These are phyloP conservation scores for Mucor circinelloides DNA, from an alignment of 371 early-diverging fungal species.

Conservation along the genomic window DNA sequence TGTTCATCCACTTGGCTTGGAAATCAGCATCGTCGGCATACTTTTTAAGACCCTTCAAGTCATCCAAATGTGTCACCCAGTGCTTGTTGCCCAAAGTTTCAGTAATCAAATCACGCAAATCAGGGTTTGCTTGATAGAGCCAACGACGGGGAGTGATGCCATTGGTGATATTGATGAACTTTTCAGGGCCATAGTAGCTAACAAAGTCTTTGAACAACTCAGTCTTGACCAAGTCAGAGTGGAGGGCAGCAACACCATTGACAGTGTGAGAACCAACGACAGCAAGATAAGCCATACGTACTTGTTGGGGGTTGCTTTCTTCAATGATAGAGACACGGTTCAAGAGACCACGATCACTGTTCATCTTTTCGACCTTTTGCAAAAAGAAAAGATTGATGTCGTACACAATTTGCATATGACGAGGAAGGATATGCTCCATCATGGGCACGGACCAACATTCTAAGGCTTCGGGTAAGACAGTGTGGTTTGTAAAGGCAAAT, in stretches of 20 bases:
- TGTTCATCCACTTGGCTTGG: conserved; percentile 81
- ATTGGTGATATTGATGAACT: conserved; percentile 93
- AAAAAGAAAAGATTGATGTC: conserved; percentile 95
- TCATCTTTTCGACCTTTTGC: conserved; percentile 82
- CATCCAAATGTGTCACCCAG: conserved; percentile 70
- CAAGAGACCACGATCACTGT: conserved; percentile 87
- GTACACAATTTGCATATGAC: conserved; percentile 94
- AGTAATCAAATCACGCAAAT: conserved; percentile 77
- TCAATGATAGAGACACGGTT: conserved; percentile 90
- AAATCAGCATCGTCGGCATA: conserved; percentile 68
- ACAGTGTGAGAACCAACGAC: conserved; percentile 85
- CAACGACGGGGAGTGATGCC: conserved; percentile 93
- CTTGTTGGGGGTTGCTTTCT: conserved; percentile 83
- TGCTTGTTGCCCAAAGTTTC: conserved; percentile 69
- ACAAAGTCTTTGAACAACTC: conserved; percentile 88
- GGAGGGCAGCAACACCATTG: conserved; percentile 93
- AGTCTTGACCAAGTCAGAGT: conserved; percentile 86
- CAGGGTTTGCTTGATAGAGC: conserved; percentile 93
- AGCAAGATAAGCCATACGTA: conserved; percentile 83
- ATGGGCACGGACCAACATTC: conserved; percentile 94
- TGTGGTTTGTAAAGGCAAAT: conserved; percentile 96
- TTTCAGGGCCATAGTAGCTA: conserved; percentile 74
- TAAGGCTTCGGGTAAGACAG: conserved; percentile 94
- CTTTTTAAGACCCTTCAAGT: conserved; percentile 60
- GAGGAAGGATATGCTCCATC: conserved; percentile 84